Base-by-base conservation (phyloP, 345 rosid genomes). In the Raphanus sativus region DNA sequence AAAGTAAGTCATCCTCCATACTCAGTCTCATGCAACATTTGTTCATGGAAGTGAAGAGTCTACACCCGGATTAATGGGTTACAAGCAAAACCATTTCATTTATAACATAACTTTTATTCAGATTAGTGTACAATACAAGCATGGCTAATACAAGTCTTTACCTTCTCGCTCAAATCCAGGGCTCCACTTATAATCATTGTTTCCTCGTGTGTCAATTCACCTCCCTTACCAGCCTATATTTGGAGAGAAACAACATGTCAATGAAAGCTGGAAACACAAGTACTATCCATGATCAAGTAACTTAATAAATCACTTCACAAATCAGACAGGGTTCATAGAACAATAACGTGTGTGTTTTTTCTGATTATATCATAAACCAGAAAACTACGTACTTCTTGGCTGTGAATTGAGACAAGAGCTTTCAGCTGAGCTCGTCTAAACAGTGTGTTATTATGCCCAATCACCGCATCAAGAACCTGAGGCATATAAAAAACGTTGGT, bases 151-250 rank as follows among this genome's bases (percentile, higher is more conserved):
- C 62, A 52, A 52, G 40, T 40, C 73, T 15, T 4, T 82, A 94
- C 98, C 97, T 95, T 95, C 75, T 87, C 96, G 34, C 96, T 90
- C 63, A 95, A 87, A 83, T 95, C 99, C 12, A 95, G 87, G 17
- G 98, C 98, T 65, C 98, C 98, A 67, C 98, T 92, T 74, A 92
- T 94, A 76, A 94, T 92, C 82, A 92, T 92, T 66, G 96, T 86
- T 87, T 95, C 98, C 75, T 95, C 99, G 72, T 89, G 99, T 11
- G 98, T 90, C 74, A 95, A 91, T 81, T 95, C 99, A 75, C 99
- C 99, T 8, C 99, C 99, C 78, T 89, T 91, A 56, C 98, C 99
- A 78, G 99, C 99, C 99, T 92, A 79, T 62, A 77, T 70, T 70
- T 73, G 65, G 62, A 71, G 62, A 76, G 48, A 70, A 85, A 72